phyloP scores from a whole-genome alignment of 2,329 filamentous ascomycete species.

The Microdochium bolleyi region DNA sequence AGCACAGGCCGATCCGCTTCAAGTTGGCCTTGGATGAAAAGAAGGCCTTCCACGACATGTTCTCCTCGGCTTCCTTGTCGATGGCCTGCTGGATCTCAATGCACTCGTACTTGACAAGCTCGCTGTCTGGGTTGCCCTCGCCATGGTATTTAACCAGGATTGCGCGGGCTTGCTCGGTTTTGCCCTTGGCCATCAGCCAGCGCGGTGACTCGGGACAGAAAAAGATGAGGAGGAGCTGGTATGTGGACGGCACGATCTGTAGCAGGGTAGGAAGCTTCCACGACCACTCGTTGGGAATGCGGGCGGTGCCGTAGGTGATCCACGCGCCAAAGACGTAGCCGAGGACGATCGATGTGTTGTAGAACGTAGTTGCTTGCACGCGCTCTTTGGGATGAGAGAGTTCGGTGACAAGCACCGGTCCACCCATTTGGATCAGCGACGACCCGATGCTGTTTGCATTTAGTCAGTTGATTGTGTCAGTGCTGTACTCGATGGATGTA shows the following conservation, averaged over 20 bases:
- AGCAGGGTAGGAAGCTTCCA: slow-evolving; percentile 45
- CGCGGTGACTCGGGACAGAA: slow-evolving; percentile 13
- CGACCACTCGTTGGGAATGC: slow-evolving; percentile 28
- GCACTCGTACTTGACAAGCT: slow-evolving; percentile 37
- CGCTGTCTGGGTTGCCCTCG: slow-evolving; percentile 32
- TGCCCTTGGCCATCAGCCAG: slow-evolving; percentile 11
- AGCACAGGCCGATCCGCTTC: slow-evolving; percentile 30
- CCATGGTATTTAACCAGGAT: slow-evolving; percentile 26
- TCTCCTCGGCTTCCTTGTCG: slow-evolving; percentile 30
- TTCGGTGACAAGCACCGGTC: slow-evolving; percentile 33
- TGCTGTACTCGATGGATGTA: too few relatives aligned
- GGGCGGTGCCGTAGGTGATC: slow-evolving; percentile 23
- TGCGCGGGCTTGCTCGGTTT: slow-evolving; percentile 10
- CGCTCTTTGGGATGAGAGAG: slow-evolving; percentile 23
- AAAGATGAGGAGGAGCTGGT: slow-evolving; percentile 3
- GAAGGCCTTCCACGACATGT: slow-evolving; percentile 33
- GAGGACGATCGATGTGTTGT: slow-evolving; percentile 31
- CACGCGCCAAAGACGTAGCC: slow-evolving; percentile 28
- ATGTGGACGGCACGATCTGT: slow-evolving; percentile 32
- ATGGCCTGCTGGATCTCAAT: slow-evolving; percentile 41
- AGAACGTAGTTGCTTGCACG: slow-evolving; percentile 22
- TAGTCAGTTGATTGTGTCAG: too few relatives aligned
- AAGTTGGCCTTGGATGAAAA: slow-evolving; percentile 28
- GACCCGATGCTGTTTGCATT: too few relatives aligned
- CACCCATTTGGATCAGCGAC: slow-evolving; percentile 30